phyloP scores from a whole-genome alignment of 2,329 filamentous ascomycete genomes.

The Colletotrichum brevisporum region DNA sequence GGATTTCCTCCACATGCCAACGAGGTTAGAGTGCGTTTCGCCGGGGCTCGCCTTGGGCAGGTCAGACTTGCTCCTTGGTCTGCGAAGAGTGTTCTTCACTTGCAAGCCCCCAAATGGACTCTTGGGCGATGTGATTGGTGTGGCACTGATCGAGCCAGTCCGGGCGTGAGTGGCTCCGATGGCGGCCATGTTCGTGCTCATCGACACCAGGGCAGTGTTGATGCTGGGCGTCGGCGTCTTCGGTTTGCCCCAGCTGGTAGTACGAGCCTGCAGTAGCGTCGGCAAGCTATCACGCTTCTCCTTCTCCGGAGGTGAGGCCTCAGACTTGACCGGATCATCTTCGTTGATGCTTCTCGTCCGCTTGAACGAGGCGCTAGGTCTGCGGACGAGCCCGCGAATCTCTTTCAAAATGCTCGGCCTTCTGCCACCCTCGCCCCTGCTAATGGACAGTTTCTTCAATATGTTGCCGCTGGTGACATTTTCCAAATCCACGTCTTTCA shows the following conservation, averaged over 20 bases:
- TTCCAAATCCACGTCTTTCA: conserved; percentile 67
- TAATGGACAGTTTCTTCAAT: conserved; percentile 73
- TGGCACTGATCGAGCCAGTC: conserved; percentile 72
- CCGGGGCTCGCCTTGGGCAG: conserved; percentile 56
- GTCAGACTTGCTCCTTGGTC: conserved; percentile 70
- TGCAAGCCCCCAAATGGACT: conserved; percentile 61
- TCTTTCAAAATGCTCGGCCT: conserved; percentile 66
- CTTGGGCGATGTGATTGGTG: conserved; percentile 68
- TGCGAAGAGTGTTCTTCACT: conserved; percentile 65
- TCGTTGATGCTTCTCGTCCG: conserved; percentile 60
- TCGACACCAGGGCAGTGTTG: conserved; percentile 70
- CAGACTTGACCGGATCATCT: conserved; percentile 48
- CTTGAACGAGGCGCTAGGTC: conserved; percentile 64
- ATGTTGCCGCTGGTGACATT: conserved; percentile 72
- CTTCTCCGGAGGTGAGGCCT: conserved; percentile 53
- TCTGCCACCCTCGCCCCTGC: conserved; percentile 59
- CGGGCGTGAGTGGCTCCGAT: conserved; percentile 70
- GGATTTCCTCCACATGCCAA: conserved; percentile 65
- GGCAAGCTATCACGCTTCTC: conserved; percentile 60
- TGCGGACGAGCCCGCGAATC: conserved; percentile 64
- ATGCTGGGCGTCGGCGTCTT: conserved; percentile 69
- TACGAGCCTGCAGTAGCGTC: conserved; percentile 64
- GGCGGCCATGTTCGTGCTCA: conserved; percentile 68
- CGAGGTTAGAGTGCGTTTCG: conserved; percentile 55
- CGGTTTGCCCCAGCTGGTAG: conserved; percentile 63